phyloP scores from a whole-genome alignment of 2,329 filamentous ascomycete genomes.

The Neonectria hederae region DNA sequence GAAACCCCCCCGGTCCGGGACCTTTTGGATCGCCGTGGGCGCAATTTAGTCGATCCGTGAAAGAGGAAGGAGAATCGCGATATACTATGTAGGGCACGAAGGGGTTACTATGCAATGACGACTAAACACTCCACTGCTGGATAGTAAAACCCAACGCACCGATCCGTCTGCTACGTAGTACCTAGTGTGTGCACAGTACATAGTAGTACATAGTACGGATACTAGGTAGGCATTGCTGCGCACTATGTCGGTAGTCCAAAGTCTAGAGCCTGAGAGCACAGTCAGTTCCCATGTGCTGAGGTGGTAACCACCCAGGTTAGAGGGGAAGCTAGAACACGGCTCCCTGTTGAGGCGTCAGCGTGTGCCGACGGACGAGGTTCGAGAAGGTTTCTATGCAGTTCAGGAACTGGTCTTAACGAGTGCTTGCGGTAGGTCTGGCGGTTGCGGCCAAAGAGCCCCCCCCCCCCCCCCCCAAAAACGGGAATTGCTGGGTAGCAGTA shows the following conservation, averaged over 20 bases:
- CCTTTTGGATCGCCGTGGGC: constrained; percentile 11
- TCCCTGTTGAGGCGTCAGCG: neutral
- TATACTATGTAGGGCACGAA: neutral
- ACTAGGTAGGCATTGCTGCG: neutral
- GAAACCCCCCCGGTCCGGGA: neutral
- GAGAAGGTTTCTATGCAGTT: constrained; percentile 18
- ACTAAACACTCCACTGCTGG: neutral
- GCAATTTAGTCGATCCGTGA: constrained; percentile 1
- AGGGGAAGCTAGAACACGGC: neutral
- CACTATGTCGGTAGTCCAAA: neutral
- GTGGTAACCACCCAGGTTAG: neutral
- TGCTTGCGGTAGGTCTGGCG: neutral
- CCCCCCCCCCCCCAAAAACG: too few species aligned
- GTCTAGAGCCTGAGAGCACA: neutral
- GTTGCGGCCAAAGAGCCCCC: neutral
- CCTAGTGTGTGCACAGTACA: too few species aligned
- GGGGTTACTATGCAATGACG: neutral
- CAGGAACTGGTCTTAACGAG: constrained; percentile 7
- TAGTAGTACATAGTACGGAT: neutral
- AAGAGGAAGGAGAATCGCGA: neutral
- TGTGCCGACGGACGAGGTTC: constrained; percentile 6
- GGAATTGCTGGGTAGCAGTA: neutral
- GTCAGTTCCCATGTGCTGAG: neutral
- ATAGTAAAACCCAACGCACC: neutral
- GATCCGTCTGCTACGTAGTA: neutral